Conservation (phyloP, 2,329 filamentous ascomycete species). For the Phyllosticta citrichinensis region DNA sequence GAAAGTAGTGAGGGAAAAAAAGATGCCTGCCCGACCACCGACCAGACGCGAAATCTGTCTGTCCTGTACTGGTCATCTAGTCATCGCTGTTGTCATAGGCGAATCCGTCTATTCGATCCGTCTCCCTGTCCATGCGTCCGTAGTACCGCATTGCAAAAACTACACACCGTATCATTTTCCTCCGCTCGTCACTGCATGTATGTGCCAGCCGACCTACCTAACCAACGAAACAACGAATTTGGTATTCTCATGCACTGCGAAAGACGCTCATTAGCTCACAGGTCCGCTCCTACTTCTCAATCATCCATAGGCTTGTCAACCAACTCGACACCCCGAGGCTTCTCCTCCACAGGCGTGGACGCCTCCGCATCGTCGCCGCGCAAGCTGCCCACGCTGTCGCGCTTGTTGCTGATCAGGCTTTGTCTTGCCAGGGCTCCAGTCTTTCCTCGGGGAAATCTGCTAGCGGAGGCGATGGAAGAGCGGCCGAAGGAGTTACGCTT, state of each 20-base stretch:
- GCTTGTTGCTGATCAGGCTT: constrained; percentile 19
- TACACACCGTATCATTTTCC: not conserved
- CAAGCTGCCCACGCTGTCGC: constrained; percentile 22
- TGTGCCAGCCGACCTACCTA: not conserved
- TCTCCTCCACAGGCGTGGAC: constrained; percentile 31
- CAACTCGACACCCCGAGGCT: constrained; percentile 49
- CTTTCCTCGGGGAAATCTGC: constrained; percentile 35
- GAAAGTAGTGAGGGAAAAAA: not conserved
- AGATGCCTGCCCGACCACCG: not conserved
- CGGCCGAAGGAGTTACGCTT: constrained; percentile 57
- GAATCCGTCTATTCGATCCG: not conserved
- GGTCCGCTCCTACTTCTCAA: constrained; percentile 23
- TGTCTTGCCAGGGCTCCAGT: constrained; percentile 41
- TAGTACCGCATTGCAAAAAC: not conserved
- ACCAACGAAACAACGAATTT: not conserved
- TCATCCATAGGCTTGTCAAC: constrained; percentile 73
- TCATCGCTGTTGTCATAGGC: not conserved
- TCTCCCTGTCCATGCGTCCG: not conserved
- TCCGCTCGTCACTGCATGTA: not conserved
- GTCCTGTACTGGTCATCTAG: not conserved
- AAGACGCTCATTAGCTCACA: not conserved
- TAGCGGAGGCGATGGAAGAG: constrained; percentile 26
- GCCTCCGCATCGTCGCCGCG: constrained; percentile 20
- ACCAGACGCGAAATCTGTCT: not conserved
- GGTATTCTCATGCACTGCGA: not conserved